These are phyloP conservation scores for Clavaria fumosa DNA, from an alignment of 768 basidiomycete genomes.

Conservation along the genomic window DNA sequence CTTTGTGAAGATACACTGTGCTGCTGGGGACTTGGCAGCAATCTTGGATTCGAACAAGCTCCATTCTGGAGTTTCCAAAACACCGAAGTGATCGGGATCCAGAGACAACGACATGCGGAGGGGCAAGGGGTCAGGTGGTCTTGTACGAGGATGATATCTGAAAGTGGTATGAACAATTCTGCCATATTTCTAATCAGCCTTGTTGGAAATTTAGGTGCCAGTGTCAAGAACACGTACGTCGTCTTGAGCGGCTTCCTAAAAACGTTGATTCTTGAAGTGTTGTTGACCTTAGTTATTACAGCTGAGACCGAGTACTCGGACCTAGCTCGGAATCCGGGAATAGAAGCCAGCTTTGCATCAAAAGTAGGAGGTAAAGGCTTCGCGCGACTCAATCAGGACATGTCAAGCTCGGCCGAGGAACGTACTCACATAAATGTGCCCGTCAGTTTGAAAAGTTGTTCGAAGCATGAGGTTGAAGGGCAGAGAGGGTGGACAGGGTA, in stretches of 20 bases:
- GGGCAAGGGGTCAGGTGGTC: constrained; percentile 40
- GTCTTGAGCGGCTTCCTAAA: constrained; percentile 37
- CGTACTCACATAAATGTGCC: constrained; percentile 40
- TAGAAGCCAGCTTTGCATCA: constrained; percentile 47
- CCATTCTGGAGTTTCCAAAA: constrained; percentile 36
- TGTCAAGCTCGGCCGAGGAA: too few relatives aligned
- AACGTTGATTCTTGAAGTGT: constrained; percentile 31
- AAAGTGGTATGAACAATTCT: constrained; percentile 48
- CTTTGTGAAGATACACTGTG: constrained; percentile 27
- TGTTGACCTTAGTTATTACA: constrained; percentile 31
- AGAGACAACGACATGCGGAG: constrained; percentile 21
- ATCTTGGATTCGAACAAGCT: constrained; percentile 27
- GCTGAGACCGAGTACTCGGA: constrained; percentile 49
- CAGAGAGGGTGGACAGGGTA: constrained; percentile 28
- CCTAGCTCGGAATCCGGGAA: constrained; percentile 56
- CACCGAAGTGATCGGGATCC: constrained; percentile 18
- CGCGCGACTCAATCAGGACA: background rate
- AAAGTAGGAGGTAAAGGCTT: constrained; percentile 62
- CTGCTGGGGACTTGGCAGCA: constrained; percentile 21
- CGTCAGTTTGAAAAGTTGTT: constrained; percentile 37
- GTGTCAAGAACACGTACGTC: constrained; percentile 29
- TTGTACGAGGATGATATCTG: constrained; percentile 48
- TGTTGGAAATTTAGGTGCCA: too few relatives aligned
- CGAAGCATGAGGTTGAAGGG: constrained; percentile 45
- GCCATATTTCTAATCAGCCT: too few relatives aligned